Evolutionary conservation across 805 yeast genomes (phyloP).

Genomic region (Sugiyamaella floridensis): DNA sequence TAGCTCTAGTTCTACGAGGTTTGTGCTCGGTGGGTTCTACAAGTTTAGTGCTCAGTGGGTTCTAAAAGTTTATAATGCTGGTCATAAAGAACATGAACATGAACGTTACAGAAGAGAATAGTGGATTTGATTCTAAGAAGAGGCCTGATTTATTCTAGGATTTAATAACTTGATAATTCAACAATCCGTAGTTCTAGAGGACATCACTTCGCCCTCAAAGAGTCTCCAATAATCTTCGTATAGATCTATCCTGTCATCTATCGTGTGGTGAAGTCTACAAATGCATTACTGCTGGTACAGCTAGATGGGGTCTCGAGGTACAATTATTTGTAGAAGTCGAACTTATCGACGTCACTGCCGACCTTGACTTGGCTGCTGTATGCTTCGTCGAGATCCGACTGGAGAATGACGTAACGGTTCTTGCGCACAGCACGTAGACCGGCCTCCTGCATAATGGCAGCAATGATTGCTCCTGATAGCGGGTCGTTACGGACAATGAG

Average conservation of each 20-base stretch:
- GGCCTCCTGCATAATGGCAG: constrained; percentile 99
- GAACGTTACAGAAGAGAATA: too few relatives aligned
- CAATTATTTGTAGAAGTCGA: constrained; percentile 86
- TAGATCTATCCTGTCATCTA: too few relatives aligned
- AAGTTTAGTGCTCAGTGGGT: too few relatives aligned
- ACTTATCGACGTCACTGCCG: constrained; percentile 91
- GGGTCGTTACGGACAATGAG: constrained; percentile 94
- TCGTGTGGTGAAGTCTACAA: too few relatives aligned
- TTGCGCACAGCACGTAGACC: constrained; percentile 98
- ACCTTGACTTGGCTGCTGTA: constrained; percentile 95
- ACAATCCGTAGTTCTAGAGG: too few relatives aligned
- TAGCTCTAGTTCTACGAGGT: not conserved
- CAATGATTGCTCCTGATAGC: constrained; percentile 89
- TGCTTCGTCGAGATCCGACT: constrained; percentile 95
- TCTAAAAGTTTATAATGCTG: too few relatives aligned
- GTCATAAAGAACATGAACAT: too few relatives aligned
- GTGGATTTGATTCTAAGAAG: too few relatives aligned
- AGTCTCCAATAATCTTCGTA: too few relatives aligned
- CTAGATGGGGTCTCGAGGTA: not conserved
- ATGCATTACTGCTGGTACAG: not conserved
- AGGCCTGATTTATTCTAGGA: not conserved
- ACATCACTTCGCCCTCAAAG: too few relatives aligned
- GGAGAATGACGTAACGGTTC: constrained; percentile 93
- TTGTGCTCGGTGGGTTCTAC: too few relatives aligned
- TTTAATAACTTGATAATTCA: not conserved